Base-by-base conservation (phyloP, 73 alveolate genomes). In the Urostyla sp. region DNA sequence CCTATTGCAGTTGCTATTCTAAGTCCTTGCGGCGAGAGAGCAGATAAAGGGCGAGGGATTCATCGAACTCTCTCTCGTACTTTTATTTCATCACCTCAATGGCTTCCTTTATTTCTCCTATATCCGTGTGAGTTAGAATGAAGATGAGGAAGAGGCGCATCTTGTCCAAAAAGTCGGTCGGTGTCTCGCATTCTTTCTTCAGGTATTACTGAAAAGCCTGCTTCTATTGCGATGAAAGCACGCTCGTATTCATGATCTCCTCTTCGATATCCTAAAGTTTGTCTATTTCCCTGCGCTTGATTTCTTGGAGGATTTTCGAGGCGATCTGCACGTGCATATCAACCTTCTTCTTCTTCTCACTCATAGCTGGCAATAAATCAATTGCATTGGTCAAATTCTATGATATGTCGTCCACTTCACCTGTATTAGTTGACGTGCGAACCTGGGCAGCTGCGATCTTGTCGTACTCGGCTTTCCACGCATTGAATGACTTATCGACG, bases 391-490 rank as follows among this genome's bases (percentile, higher is more conserved):
- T 73, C 23, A 84, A 72, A 37, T 32, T 84, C 16, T 48, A 34
- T 44, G 85, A 84, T 23, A 74, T 57, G 30, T 73, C 87, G 1
- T 56, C 27, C 21, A 67, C 86, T 59, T 73, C 56, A 7, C 54
- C 72, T 15, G 79, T 59, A 10, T 32, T 32, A 36, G 91, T 48
- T 31, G 36, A 18, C 23, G 49, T 26, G 85, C 75, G 60, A 24
- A 49, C 37, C 34, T 18, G 30, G 46, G 34, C 8, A 51, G 31
- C 45, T 36, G 58, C 59, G n/a, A 74, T 69, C 56, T 83, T 60
- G 31, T 84, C 92, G 59, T 84, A 84, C 34, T 84, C 85, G 21
- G 10, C 36, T 52, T 73, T 84, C 92, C 92, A 84, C 36, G 34
- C 61, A 21, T 20, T 67, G 31, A 84, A 49, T 13, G 84, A 58